Evolutionary conservation across 164 flowering plant species (phyloP), one percentile per base, ranked within the genome.

Genomic region (Platanus orientalis): DNA sequence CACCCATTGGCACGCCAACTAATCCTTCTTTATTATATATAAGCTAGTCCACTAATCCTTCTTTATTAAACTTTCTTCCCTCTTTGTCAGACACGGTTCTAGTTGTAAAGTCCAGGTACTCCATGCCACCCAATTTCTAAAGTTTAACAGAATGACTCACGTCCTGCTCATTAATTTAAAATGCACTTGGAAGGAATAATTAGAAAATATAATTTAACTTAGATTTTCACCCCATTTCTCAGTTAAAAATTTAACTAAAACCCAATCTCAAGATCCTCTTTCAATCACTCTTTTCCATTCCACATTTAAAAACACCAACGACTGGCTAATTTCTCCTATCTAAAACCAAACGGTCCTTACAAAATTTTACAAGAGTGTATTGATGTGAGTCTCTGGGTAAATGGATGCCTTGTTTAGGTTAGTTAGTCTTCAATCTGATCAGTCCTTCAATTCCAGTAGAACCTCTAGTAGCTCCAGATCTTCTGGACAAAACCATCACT

Each of bases 371-470:
- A 63, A 54, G 40, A 49, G 23, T 69, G 29, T 61, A 21, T 71
- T 77, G 66, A 75, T 79, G 76, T 64, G 78, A 75, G 68, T 70
- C 70, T 70, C 40, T 55, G 59, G 45, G 70, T 76, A 78, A 75
- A 90, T 89, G 97, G 96, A 94, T 85, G 87, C 97, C 61, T 84
- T 91, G 83, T 94, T 94, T 76, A 78, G 91, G 70, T 78, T 94
- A 48, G 96, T 91, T 24, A 84, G 76, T 71, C 79, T 80, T 57
- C 94, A 82, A 80, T 71, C 76, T 42, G 83, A 85, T 60, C 88
- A 88, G 24, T 85, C 93, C 36, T 74, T 75, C 84, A 88, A 86
- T 73, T 81, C 89, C 13, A 75, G 61, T 28, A 88, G 77, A 60
- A 81, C 87, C 28, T 83, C 89, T 1, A 86, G 80, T 76, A 84